A percentile compares a stretch with the other conserved stretches of the same genome.
phyloP scores from a whole-genome alignment of 2,329 filamentous ascomycete species.

The Aspergillus japonicus region DNA sequence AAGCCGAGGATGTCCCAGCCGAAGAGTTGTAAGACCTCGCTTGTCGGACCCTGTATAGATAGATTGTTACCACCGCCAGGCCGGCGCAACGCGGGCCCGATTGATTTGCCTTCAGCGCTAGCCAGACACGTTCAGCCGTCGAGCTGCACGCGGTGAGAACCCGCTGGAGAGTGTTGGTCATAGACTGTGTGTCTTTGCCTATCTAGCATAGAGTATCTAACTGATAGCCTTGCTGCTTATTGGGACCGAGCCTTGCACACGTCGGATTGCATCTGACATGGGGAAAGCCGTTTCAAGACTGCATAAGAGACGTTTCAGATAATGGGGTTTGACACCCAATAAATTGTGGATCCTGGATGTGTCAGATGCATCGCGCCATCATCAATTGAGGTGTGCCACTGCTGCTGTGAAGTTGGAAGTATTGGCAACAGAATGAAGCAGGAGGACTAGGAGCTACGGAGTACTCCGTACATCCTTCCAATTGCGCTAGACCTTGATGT shows the following conservation, averaged over 20 bases:
- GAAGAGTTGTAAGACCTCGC: slow-evolving; percentile 26
- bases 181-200: neutral
- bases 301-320: slow-evolving; percentile 10
- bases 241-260: neutral
- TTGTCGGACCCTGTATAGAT: slow-evolving; percentile 8
- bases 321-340: neutral
- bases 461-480: neutral
- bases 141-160: too few relatives aligned
- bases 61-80: neutral
- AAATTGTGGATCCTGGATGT: slow-evolving; percentile 21
- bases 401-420: neutral
- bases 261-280: neutral
- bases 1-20: slow-evolving; percentile 42
- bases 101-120: neutral
- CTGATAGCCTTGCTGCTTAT: slow-evolving; percentile 6
- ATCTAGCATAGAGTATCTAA: slow-evolving; percentile 6
- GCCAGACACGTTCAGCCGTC: too few relatives aligned
- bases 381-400: slow-evolving; percentile 4
- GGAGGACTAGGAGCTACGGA: neutral
- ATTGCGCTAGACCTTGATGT: neutral
- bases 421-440: neutral
- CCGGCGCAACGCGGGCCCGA: neutral
- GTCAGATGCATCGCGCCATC: slow-evolving; percentile 14
- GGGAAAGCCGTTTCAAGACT: slow-evolving; percentile 8
- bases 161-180: neutral